phyloP scores from a whole-genome alignment of 768 basidiomycete genomes.

The Mycena pura region DNA sequence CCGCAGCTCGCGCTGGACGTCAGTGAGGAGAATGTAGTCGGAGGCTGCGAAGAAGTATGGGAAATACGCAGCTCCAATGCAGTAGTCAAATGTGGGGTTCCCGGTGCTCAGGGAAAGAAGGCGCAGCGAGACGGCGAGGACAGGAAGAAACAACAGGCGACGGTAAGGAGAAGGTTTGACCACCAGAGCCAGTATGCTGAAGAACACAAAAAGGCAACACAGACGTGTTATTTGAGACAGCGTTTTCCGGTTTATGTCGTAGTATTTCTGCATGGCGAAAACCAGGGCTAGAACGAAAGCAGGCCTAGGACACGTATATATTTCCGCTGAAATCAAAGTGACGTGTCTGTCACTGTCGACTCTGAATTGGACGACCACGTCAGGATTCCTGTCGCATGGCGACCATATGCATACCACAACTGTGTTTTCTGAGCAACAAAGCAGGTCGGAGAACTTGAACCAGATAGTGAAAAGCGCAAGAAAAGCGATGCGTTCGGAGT shows the following conservation, averaged over 20 bases:
- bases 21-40: slow-evolving; percentile 16
- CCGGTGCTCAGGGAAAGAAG: slow-evolving; percentile 7
- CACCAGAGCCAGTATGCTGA: slow-evolving; percentile 7
- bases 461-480: too few relatives aligned
- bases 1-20: slow-evolving; percentile 19
- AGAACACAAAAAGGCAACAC: neutral
- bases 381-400: too few relatives aligned
- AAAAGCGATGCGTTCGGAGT: too few relatives aligned
- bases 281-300: too few relatives aligned
- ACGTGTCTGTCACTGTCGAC: too few relatives aligned
- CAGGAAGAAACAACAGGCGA: slow-evolving; percentile 16
- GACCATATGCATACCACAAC: too few relatives aligned
- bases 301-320: too few relatives aligned
- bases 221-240: neutral
- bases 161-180: slow-evolving; percentile 20
- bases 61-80: neutral
- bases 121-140: slow-evolving; percentile 8
- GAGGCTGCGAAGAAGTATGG: slow-evolving; percentile 10
- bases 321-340: too few relatives aligned
- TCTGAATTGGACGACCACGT: too few relatives aligned
- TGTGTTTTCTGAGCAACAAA: too few relatives aligned
- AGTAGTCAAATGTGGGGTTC: slow-evolving; percentile 6
- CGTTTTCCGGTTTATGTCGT: neutral
- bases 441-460: too few relatives aligned
- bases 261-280: too few relatives aligned